A percentile compares a stretch with the other conserved stretches of the same genome.
phyloP scores from a whole-genome alignment of 2,329 filamentous ascomycete species.

The Fusarium decemcellulare region DNA sequence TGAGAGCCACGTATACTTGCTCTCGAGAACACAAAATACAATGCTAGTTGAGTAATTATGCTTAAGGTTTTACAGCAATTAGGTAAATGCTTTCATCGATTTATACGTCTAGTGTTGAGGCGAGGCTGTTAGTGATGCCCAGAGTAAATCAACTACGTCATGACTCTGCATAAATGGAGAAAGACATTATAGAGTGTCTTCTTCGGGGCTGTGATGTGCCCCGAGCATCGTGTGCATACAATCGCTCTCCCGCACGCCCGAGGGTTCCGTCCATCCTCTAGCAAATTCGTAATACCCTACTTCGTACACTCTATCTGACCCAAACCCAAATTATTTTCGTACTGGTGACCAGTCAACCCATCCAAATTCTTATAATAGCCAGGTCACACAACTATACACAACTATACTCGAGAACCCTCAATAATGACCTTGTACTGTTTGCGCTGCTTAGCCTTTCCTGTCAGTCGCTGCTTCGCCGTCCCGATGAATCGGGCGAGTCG shows the following conservation, averaged over 20 bases:
- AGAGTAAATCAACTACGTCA: slow-evolving; percentile 11
- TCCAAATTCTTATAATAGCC: neutral
- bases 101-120: neutral
- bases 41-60: too few relatives aligned
- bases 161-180: neutral
- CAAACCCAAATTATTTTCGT: neutral
- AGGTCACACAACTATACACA: neutral
- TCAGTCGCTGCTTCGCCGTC: slow-evolving; percentile 68
- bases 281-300: neutral
- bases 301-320: slow-evolving; percentile 6
- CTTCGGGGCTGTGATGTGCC: neutral
- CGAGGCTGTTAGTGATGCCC: slow-evolving; percentile 8
- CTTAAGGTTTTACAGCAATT: neutral
- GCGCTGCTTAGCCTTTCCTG: slow-evolving; percentile 78
- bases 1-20: slow-evolving; percentile 1
- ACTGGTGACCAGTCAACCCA: neutral
- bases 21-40: neutral
- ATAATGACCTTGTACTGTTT: slow-evolving; percentile 90
- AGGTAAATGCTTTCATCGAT: neutral
- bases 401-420: slow-evolving; percentile 63
- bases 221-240: slow-evolving; percentile 3
- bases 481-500: slow-evolving; percentile 78
- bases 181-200: neutral
- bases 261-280: neutral
- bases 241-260: neutral